Conservation (phyloP, 495 filamentous ascomycete species). For the Podospora comata region DNA sequence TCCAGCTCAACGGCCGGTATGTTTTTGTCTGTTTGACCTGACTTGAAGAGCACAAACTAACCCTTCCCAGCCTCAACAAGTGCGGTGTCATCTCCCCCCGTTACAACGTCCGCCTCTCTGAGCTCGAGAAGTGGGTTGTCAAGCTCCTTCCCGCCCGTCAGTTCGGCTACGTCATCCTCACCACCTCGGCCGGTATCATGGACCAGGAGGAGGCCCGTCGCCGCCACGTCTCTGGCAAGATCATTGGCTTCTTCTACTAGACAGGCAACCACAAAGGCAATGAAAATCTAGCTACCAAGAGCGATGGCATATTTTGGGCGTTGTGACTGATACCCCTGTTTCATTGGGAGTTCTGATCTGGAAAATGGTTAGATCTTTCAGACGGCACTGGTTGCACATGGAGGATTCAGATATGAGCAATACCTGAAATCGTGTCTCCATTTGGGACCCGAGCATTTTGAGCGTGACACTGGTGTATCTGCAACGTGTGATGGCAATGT, state of each 20-base stretch:
- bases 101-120: constrained; percentile 95
- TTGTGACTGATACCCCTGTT: constrained; percentile 21
- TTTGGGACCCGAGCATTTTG: background rate
- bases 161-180: constrained; percentile 98
- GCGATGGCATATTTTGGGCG: constrained; percentile 17
- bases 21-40: constrained; percentile 51
- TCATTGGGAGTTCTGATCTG: constrained; percentile 17
- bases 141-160: constrained; percentile 98
- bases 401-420: background rate
- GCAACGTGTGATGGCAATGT: background rate
- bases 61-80: constrained; percentile 76
- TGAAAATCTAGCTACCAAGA: constrained; percentile 17
- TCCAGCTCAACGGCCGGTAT: constrained; percentile 84
- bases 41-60: constrained; percentile 11
- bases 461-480: background rate
- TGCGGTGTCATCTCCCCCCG: constrained; percentile 97
- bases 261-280: constrained; percentile 16
- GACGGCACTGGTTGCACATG: background rate
- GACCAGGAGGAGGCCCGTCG: constrained; percentile 98
- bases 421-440: constrained; percentile 1
- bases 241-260: constrained; percentile 96
- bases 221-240: constrained; percentile 96
- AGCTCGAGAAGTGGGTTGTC: constrained; percentile 98
- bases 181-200: constrained; percentile 98
- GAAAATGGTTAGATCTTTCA: background rate